A percentile compares a stretch with the other conserved stretches of the same genome.
Evolutionary conservation across 306 rosid species (phyloP).

Genomic region (Gynostemma pentaphyllum): DNA sequence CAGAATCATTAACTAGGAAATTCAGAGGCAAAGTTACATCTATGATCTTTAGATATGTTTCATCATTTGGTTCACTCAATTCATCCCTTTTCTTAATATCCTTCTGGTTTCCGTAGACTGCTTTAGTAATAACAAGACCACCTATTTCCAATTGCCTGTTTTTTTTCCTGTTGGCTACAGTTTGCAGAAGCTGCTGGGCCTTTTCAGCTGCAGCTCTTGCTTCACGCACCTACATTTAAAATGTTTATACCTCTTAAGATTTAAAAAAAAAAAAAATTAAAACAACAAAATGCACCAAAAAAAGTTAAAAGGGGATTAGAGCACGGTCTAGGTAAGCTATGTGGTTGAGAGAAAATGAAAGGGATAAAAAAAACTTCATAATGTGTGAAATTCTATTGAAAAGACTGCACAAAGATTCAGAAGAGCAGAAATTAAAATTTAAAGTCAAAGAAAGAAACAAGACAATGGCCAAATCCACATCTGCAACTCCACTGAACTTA

Average conservation of each 20-base stretch:
- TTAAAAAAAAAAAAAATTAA: background rate
- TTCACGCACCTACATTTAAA: constrained; percentile 50
- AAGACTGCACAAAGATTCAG: background rate
- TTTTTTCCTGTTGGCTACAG: constrained; percentile 81
- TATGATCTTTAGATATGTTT: constrained; percentile 40
- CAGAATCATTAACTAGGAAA: constrained; percentile 75
- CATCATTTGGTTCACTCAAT: constrained; percentile 32
- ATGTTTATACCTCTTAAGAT: background rate
- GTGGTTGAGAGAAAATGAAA: background rate
- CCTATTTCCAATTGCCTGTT: constrained; percentile 59
- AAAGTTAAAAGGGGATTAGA: background rate
- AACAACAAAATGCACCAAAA: background rate
- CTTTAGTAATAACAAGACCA: constrained; percentile 66
- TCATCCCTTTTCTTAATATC: constrained; percentile 37
- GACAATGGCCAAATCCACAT: background rate
- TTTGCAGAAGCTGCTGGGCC: constrained; percentile 72
- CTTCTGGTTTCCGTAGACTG: constrained; percentile 51
- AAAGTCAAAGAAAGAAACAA: background rate
- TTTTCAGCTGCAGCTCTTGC: constrained; percentile 76
- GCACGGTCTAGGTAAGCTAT: background rate
- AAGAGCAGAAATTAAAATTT: background rate
- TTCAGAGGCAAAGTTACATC: constrained; percentile 85
- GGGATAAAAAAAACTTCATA: background rate
- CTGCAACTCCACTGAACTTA: background rate
- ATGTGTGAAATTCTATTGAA: background rate